These are phyloP conservation scores for Mercurialis annua DNA, from an alignment of 345 rosid genomes.

Conservation along the genomic window DNA sequence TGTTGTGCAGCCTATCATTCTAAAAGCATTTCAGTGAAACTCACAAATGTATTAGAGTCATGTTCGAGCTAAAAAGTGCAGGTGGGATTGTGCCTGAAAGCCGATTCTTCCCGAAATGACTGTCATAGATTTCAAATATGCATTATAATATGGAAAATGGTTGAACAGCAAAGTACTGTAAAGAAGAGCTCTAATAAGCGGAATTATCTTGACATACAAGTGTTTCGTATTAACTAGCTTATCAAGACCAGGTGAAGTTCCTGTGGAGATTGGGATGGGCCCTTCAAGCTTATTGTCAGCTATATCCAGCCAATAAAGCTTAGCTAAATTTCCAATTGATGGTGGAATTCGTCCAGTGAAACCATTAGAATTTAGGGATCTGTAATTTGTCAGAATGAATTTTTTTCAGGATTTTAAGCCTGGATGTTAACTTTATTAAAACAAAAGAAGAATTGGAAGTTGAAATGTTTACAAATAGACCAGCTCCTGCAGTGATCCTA, in stretches of 20 bases:
- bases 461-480: constrained; percentile 48
- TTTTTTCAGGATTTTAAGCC: neutral
- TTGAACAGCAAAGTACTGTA: neutral
- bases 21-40: constrained; percentile 14
- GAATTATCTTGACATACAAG: constrained; percentile 52
- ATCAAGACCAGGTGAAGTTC: constrained; percentile 72
- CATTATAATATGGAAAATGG: constrained; percentile 9
- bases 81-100: constrained; percentile 65
- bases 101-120: constrained; percentile 74
- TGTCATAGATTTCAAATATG: constrained; percentile 17
- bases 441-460: neutral
- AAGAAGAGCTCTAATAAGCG: neutral
- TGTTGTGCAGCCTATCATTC: neutral
- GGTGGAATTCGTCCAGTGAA: constrained; percentile 73
- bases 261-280: constrained; percentile 69
- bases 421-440: neutral
- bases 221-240: constrained; percentile 60
- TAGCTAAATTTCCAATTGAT: constrained; percentile 59
- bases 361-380: constrained; percentile 69
- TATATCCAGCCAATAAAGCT: constrained; percentile 79
- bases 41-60: constrained; percentile 80
- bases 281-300: constrained; percentile 76
- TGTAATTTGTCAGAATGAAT: constrained; percentile 30
- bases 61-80: constrained; percentile 56
- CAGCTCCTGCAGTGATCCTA: constrained; percentile 57